Conservation (phyloP, 495 filamentous ascomycete species). For the Hypoxylon perforatum region DNA sequence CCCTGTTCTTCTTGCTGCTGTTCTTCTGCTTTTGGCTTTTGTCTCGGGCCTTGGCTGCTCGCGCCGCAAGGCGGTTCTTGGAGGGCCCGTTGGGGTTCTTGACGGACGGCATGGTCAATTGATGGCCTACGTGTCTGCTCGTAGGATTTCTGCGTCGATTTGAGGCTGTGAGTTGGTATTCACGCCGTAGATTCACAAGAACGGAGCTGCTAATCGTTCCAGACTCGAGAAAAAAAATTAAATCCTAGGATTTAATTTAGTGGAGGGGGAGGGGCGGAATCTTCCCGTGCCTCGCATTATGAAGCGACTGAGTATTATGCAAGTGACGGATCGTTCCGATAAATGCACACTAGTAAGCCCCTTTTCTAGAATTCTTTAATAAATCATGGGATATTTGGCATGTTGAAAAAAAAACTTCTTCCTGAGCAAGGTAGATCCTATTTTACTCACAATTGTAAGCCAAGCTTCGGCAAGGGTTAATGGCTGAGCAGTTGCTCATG, state of each 20-base stretch:
- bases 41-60: conserved; percentile 46
- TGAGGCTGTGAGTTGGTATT: background rate
- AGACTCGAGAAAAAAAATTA: background rate
- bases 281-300: conserved; percentile 7
- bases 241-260: conserved; percentile 26
- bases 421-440: too few species aligned
- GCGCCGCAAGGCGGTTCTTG: conserved; percentile 53
- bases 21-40: conserved; percentile 39
- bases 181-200: too few species aligned
- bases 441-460: too few species aligned
- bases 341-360: background rate
- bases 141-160: background rate
- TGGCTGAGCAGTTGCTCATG: too few species aligned
- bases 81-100: conserved; percentile 62
- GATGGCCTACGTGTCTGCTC: background rate
- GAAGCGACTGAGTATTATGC: background rate
- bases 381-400: background rate
- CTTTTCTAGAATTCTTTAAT: background rate
- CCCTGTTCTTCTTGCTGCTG: conserved; percentile 26
- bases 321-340: background rate
- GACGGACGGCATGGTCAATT: conserved; percentile 50
- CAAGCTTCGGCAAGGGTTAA: too few species aligned
- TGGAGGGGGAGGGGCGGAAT: conserved; percentile 15
- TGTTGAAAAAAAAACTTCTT: too few species aligned
- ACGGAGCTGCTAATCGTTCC: too few species aligned